Conservation (phyloP, 2,329 filamentous ascomycete species). For the Microsporum canis region DNA sequence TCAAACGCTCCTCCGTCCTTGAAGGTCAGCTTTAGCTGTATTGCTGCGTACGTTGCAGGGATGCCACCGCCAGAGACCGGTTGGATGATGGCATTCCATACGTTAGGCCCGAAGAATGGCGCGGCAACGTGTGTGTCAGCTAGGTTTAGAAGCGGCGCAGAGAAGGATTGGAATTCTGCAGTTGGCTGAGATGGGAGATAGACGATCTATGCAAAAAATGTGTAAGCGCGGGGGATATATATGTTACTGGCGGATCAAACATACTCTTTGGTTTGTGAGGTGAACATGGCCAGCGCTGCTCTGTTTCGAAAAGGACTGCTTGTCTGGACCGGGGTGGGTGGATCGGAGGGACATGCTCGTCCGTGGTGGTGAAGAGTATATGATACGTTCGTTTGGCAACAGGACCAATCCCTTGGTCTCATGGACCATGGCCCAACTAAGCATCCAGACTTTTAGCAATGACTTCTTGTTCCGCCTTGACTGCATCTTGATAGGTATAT, state of each 20-base stretch:
- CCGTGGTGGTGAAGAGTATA: slow-evolving; percentile 68
- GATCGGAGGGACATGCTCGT: slow-evolving; percentile 66
- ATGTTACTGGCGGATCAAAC: slow-evolving; percentile 18
- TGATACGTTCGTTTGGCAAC: slow-evolving; percentile 69
- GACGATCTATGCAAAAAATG: slow-evolving; percentile 51
- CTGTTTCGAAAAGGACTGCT: slow-evolving; percentile 55
- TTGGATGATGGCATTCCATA: slow-evolving; percentile 70
- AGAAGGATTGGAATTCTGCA: slow-evolving; percentile 68
- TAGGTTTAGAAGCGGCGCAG: slow-evolving; percentile 74
- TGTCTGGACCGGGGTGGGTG: slow-evolving; percentile 52
- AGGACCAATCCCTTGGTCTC: slow-evolving; percentile 63
- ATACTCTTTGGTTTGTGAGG: slow-evolving; percentile 74
- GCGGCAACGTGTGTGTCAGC: slow-evolving; percentile 76
- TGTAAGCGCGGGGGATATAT: not conserved
- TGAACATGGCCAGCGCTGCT: slow-evolving; percentile 65
- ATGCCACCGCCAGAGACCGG: slow-evolving; percentile 77
- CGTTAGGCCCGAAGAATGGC: slow-evolving; percentile 86
- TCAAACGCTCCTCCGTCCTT: slow-evolving; percentile 92
- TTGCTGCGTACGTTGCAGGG: slow-evolving; percentile 56
- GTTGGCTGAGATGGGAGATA: slow-evolving; percentile 69
- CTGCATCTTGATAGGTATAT: not conserved
- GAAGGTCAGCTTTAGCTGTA: slow-evolving; percentile 79
- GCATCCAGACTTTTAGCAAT: slow-evolving; percentile 14
- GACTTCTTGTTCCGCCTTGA: slow-evolving; percentile 7
- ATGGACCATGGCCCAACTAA: slow-evolving; percentile 86